A percentile compares a stretch with the other conserved stretches of the same genome.
phyloP scores from a whole-genome alignment of 2,329 filamentous ascomycete genomes.

The Aspergillus bombycis region DNA sequence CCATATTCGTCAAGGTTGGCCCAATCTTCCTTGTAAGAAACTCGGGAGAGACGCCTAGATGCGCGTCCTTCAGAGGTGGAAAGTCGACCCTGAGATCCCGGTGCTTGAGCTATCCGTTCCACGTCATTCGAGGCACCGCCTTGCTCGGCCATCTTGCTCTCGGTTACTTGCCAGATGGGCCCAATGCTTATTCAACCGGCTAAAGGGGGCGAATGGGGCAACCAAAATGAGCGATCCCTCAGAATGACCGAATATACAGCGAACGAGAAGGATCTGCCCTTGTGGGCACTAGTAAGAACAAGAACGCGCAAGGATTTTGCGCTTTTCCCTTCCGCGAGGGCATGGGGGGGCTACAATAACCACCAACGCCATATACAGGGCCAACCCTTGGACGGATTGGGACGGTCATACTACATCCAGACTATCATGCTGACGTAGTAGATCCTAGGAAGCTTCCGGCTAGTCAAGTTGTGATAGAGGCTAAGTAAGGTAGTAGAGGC shows the following conservation, averaged over 20 bases:
- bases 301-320: neutral
- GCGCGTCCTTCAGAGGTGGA: slow-evolving; percentile 26
- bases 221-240: slow-evolving; percentile 6
- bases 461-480: slow-evolving; percentile 8
- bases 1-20: slow-evolving; percentile 62
- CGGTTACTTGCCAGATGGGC: slow-evolving; percentile 9
- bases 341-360: slow-evolving; percentile 7
- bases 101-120: slow-evolving; percentile 19
- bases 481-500: neutral
- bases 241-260: slow-evolving; percentile 10
- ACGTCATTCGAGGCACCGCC: slow-evolving; percentile 19
- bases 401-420: slow-evolving; percentile 5
- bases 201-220: slow-evolving; percentile 9
- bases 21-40: slow-evolving; percentile 38
- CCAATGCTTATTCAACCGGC: slow-evolving; percentile 4
- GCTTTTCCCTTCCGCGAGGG: slow-evolving; percentile 7
- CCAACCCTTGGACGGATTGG: neutral
- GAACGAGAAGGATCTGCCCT: slow-evolving; percentile 7
- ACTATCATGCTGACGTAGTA: slow-evolving; percentile 40
- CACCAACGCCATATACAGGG: neutral
- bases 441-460: slow-evolving; percentile 26
- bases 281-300: slow-evolving; percentile 5
- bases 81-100: slow-evolving; percentile 24
- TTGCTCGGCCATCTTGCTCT: slow-evolving; percentile 28
- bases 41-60: slow-evolving; percentile 38